Percentiles rank a stretch among this genome's conserved stretches.
Evolutionary conservation across 164 flowering plant species (phyloP).

Genomic region (Annona cherimola): DNA sequence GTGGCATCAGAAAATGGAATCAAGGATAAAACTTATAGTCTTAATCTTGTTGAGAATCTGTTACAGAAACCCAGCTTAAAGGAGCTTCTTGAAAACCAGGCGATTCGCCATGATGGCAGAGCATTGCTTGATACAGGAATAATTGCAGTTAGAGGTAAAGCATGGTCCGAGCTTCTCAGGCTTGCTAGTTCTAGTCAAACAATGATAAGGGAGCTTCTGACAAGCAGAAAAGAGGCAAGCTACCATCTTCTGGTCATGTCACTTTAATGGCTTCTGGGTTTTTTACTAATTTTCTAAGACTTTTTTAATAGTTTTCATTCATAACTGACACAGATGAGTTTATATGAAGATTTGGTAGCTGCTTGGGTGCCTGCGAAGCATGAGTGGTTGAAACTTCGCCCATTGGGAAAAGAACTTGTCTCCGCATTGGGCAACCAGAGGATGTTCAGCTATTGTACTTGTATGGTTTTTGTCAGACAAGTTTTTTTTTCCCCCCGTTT

Average conservation of each 20-base stretch:
- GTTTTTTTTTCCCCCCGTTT: neutral
- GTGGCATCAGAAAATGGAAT: slow-evolving; percentile 62
- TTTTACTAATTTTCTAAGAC: neutral
- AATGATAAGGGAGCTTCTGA: slow-evolving; percentile 64
- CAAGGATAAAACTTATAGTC: slow-evolving; percentile 28
- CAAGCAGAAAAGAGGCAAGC: slow-evolving; percentile 70
- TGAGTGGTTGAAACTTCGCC: slow-evolving; percentile 76
- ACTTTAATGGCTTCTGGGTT: neutral
- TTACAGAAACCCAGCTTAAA: slow-evolving; percentile 78
- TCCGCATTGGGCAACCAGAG: slow-evolving; percentile 60
- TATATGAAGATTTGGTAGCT: slow-evolving; percentile 97
- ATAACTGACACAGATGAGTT: slow-evolving; percentile 68
- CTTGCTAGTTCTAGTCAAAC: slow-evolving; percentile 65
- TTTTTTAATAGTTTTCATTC: slow-evolving; percentile 5
- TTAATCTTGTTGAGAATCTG: slow-evolving; percentile 73
- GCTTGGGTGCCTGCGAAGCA: slow-evolving; percentile 99
- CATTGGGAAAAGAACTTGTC: slow-evolving; percentile 71
- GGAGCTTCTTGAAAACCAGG: slow-evolving; percentile 67
- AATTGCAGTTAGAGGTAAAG: slow-evolving; percentile 88
- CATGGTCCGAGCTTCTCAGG: slow-evolving; percentile 74
- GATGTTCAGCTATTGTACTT: slow-evolving; percentile 93
- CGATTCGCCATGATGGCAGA: slow-evolving; percentile 88
- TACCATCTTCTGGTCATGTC: slow-evolving; percentile 1
- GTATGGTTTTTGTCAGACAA: slow-evolving; percentile 42
- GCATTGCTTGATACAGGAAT: slow-evolving; percentile 94